Evolutionary conservation across 495 filamentous ascomycete species (phyloP).

Genomic region (Darksidea phi): DNA sequence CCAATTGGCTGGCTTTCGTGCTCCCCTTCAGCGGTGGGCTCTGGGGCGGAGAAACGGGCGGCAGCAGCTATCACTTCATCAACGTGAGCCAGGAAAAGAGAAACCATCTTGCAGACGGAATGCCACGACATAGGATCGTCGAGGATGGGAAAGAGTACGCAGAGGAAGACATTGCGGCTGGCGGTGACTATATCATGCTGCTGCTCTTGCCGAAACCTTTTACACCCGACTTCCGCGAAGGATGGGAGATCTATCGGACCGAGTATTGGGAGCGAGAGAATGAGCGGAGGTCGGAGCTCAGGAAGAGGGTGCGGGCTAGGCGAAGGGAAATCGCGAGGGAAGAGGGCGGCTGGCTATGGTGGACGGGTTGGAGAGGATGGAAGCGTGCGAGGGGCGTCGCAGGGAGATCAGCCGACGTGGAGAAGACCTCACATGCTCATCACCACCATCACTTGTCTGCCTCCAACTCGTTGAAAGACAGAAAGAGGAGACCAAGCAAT

Average conservation of each 20-base stretch:
- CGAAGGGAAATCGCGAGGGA: slow-evolving; percentile 64
- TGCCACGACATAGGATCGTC: slow-evolving; percentile 14
- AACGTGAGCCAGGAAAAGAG: slow-evolving; percentile 30
- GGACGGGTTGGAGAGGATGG: slow-evolving; percentile 65
- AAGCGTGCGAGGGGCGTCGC: slow-evolving; percentile 32
- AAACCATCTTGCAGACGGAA: slow-evolving; percentile 14
- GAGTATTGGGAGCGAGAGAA: slow-evolving; percentile 99
- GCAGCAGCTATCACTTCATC: slow-evolving; percentile 34
- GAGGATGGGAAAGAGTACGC: slow-evolving; percentile 34
- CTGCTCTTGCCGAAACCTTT: slow-evolving; percentile 92
- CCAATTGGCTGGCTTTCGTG: slow-evolving; percentile 68
- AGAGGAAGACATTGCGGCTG: slow-evolving; percentile 81
- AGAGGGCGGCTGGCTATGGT: slow-evolving; percentile 80
- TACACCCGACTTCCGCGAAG: slow-evolving; percentile 90
- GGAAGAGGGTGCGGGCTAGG: slow-evolving; percentile 63
- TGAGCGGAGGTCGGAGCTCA: slow-evolving; percentile 72
- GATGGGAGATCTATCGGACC: slow-evolving; percentile 89
- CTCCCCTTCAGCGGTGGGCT: slow-evolving; percentile 57
- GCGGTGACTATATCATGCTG: slow-evolving; percentile 87
- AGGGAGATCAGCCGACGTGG: slow-evolving; percentile 11
- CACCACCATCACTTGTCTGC: slow-evolving; percentile 19
- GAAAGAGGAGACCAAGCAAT: slow-evolving; percentile 26
- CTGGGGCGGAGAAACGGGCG: slow-evolving; percentile 24
- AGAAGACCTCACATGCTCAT: slow-evolving; percentile 15
- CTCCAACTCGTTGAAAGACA: slow-evolving; percentile 11